Percentiles rank a stretch among this genome's conserved stretches.
These are phyloP conservation scores for Cyanodermella asteris DNA, from an alignment of 2,329 filamentous ascomycete genomes.

Conservation along the genomic window DNA sequence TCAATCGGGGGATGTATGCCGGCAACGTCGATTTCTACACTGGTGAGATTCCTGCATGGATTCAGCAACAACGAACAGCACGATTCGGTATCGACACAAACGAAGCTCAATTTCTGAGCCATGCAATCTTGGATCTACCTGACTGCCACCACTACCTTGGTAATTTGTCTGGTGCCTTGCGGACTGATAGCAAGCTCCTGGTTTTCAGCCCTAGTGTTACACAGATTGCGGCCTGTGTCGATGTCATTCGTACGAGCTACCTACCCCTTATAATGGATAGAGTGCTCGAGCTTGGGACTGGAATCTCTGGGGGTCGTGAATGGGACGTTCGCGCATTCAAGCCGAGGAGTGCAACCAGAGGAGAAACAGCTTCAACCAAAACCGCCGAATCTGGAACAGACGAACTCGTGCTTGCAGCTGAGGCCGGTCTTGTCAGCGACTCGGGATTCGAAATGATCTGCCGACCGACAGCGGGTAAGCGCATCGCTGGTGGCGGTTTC, in stretches of 20 bases:
- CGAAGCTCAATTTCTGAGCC: slow-evolving; percentile 40
- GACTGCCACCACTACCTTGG: slow-evolving; percentile 30
- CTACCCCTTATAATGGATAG: slow-evolving; percentile 25
- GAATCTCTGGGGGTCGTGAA: slow-evolving; percentile 22
- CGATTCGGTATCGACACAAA: slow-evolving; percentile 12
- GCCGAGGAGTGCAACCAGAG: slow-evolving; percentile 3
- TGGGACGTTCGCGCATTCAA: slow-evolving; percentile 23
- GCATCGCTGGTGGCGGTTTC: slow-evolving; percentile 28
- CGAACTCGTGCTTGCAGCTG: slow-evolving; percentile 3
- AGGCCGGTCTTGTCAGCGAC: slow-evolving; percentile 8
- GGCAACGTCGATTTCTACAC: slow-evolving; percentile 53
- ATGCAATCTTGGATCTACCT: slow-evolving; percentile 55
- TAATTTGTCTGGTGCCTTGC: slow-evolving; percentile 30
- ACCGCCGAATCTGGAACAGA: neutral
- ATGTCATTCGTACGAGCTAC: slow-evolving; percentile 27
- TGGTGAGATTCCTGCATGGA: slow-evolving; percentile 41
- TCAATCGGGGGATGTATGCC: slow-evolving; percentile 47
- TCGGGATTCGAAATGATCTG: slow-evolving; percentile 25
- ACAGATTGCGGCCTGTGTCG: slow-evolving; percentile 46
- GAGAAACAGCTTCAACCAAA: neutral
- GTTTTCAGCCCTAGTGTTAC: slow-evolving; percentile 61
- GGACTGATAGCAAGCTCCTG: slow-evolving; percentile 40
- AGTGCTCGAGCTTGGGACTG: slow-evolving; percentile 7
- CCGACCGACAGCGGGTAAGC: slow-evolving; percentile 27
- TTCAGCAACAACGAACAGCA: slow-evolving; percentile 27